Base-by-base conservation (phyloP, 2,329 filamentous ascomycete species). In the Sarocladium kiliense region DNA sequence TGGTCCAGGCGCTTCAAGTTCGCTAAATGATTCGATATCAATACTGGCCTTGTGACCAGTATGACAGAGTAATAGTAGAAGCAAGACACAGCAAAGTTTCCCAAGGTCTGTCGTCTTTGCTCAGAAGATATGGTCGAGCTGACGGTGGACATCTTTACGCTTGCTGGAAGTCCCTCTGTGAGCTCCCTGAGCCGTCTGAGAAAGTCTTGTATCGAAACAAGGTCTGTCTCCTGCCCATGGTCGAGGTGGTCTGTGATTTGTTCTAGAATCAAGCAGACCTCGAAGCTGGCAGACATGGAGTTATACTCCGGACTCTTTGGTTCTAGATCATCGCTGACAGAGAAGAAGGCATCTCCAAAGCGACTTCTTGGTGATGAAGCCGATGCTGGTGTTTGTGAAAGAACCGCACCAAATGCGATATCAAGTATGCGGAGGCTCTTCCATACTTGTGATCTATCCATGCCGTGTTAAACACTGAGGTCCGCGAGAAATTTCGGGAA, bases 21-120 rank as follows among this genome's bases (percentile, higher is more conserved):
- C 47, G 74, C 61, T 4, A 75, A 74, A 1, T 82, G 64, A 3
- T 73, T 70, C 10, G 73, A 77, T 21, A 83, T 78, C 7, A 85
- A 63, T 26, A 84, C 77, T 0, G 80, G 81, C 1, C 81, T 70
- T 0, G 80, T 82, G 3, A 79, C 77, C 0, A 84, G 63, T 19
- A 81, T 83, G 1, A 84, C 77, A 0, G 79, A 77, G 55, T 83
- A 81, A 59, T 84, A 82, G 59, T 84, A 84, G 0, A 77, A 67
- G 56, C 80, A 83, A 0, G 79, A 77, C 6, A 84, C 74, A 5
- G 44, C 44, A 47, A 47, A 47, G 44, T 47, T 47, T 23, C 44
- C 44, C 7, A 47, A 18, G 6, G 44, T 47, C 25, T 47, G 44
- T 18, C 44, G 44, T 23, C 44, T 21, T 23, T 47, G 44, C 44